Base-by-base conservation (phyloP, 345 rosid species). In the Brassica incana region DNA sequence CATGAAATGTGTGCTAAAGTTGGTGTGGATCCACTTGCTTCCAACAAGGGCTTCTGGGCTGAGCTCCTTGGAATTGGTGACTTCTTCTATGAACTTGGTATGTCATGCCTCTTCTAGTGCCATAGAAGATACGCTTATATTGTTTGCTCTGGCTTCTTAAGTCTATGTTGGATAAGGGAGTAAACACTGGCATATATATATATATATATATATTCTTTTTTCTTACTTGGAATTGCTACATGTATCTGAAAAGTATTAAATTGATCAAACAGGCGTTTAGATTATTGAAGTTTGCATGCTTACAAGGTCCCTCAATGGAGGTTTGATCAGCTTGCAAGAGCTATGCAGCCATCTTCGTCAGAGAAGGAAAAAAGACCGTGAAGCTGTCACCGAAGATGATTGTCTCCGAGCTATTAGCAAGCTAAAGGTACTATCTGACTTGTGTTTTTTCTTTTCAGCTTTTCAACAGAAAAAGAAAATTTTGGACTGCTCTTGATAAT, bases 1-100 rank as follows among this genome's bases (percentile, higher is more conserved):
- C 96, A 92, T 58, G 96, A 92, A 75, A 94, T 92, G 96, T 94
- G 98, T 78, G 97, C 98, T 74, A 92, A 92, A 79, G 91, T 92
- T 11, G 99, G 97, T 69, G 99, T 95, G 72, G 99, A 95, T 89
- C 97, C 97, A 1, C 81, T 92, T 71, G 99, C 97, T 71, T 95
- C 97, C 0, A 91, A 91, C 82, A 95, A 92, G 82, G 97, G 97
- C 58, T 91, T 92, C 75, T 94, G 97, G 97, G 97, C 95, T 32
- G 99, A 95, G 89, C 91, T 91, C 52, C 84, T 92, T 20, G 97
- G 97, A 60, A 94, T 95, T 45, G 97, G 99, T 78, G 97, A 95
- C 87, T 92, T 95, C 89, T 92, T 91, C 75, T 94, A 94, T 78
- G 97, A 94, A 81, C 89, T 94, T 73, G 98, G 97, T 90, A 32